Evolutionary conservation across 305 asterid genomes (phyloP).

Genomic region (Fraxinus albicans): DNA sequence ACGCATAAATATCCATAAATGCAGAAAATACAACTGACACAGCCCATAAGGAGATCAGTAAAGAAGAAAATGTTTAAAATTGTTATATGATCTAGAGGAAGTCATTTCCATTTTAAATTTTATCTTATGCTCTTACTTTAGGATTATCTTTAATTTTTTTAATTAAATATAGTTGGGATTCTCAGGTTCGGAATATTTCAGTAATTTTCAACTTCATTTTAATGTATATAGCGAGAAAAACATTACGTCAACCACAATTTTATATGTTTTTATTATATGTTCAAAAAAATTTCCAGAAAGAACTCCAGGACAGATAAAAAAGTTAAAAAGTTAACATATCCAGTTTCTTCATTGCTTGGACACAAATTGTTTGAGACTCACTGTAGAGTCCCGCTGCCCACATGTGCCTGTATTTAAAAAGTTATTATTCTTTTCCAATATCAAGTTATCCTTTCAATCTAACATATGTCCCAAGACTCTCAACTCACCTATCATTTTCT

Average conservation of each 20-base stretch:
- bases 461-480: neutral
- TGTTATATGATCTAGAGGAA: slow-evolving; percentile 18
- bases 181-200: slow-evolving; percentile 11
- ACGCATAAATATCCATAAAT: neutral
- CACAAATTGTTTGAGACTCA: neutral
- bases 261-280: neutral
- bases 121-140: neutral
- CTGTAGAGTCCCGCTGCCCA: neutral
- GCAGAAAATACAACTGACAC: slow-evolving; percentile 11
- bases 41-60: neutral
- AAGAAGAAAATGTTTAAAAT: neutral
- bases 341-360: neutral
- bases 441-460: neutral
- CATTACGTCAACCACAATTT: neutral
- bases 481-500: slow-evolving; percentile 9
- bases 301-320: neutral
- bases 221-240: neutral
- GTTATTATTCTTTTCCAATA: neutral
- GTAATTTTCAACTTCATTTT: neutral
- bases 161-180: slow-evolving; percentile 2
- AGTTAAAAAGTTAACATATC: neutral
- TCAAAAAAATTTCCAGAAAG: neutral
- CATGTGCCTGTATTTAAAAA: neutral
- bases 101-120: slow-evolving; percentile 7
- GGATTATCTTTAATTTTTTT: neutral